Conservation (phyloP, 2,329 filamentous ascomycete genomes). For the Phoma sp. region DNA sequence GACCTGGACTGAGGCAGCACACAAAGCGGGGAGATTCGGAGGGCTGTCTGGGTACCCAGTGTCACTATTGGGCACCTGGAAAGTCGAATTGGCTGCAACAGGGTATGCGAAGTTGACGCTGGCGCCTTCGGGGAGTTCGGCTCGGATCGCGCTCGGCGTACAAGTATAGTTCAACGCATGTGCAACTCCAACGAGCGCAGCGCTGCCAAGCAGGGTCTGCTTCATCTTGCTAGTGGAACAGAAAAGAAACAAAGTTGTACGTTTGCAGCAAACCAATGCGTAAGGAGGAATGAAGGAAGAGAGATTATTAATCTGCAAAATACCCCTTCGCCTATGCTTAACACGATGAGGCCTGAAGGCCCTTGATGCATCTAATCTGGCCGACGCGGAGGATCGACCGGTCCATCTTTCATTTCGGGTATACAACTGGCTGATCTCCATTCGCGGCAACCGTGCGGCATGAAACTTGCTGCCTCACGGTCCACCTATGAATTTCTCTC, state of each 20-base stretch:
- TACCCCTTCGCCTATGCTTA: not conserved
- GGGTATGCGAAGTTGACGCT: constrained; percentile 45
- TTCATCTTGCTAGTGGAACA: constrained; percentile 20
- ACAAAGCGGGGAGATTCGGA: constrained; percentile 46
- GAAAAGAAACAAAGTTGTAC: too few relatives aligned
- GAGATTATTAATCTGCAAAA: not conserved
- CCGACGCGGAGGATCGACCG: constrained; percentile 6
- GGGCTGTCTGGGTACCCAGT: constrained; percentile 52
- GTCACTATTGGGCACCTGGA: constrained; percentile 46
- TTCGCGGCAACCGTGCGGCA: constrained; percentile 3
- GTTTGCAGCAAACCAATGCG: not conserved
- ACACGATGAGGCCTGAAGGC: not conserved
- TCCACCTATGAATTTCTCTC: not conserved
- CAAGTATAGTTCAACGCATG: constrained; percentile 44
- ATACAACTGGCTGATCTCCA: not conserved
- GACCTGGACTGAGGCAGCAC: constrained; percentile 48
- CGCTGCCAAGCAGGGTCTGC: constrained; percentile 20
- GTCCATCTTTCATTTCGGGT: not conserved
- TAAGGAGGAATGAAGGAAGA: not conserved
- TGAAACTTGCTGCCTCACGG: not conserved
- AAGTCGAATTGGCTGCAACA: constrained; percentile 46
- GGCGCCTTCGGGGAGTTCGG: constrained; percentile 43
- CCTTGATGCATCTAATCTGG: constrained; percentile 5
- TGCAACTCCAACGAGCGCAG: constrained; percentile 25
- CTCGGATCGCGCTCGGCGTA: constrained; percentile 41